phyloP scores from a whole-genome alignment of 306 rosid genomes.

The Cucumis sativus region Cucumber_9930_V3 NC_026659.2:2807001-2807500 shows the following conservation, averaged over 20 bases:
- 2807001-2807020: conserved; percentile 43
- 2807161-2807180: not conserved
- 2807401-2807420: not conserved
- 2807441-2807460: not conserved
- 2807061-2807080: conserved; percentile 6
- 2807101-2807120: not conserved
- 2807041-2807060: conserved; percentile 22
- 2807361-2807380: not conserved
- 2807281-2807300: not conserved
- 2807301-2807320: not conserved
- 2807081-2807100: not conserved
- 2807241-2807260: no score
- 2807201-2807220: no score
- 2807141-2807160: not conserved
- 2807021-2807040: conserved; percentile 46
- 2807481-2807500: not conserved
- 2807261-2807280: not conserved
- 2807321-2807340: not conserved
- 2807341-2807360: not conserved
- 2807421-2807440: not conserved
- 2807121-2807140: not conserved
- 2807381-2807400: not conserved
- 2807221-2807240: no score
- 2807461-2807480: not conserved
- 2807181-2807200: no score